These are phyloP conservation scores for Suaeda aralocaspica DNA, from an alignment of 148 eudicot species.

Conservation along the genomic window DNA sequence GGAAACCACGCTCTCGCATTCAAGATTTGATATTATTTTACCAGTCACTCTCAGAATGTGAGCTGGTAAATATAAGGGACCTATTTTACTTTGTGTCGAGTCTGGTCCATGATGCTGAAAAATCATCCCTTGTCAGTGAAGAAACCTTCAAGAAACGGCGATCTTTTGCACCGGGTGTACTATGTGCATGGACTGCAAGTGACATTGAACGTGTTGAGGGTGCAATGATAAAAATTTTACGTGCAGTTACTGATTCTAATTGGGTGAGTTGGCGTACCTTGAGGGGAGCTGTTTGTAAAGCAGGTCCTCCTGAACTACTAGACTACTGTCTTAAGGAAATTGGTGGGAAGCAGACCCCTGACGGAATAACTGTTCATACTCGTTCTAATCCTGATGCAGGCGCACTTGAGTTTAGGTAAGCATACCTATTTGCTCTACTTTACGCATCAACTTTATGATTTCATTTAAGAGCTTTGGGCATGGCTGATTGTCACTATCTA, in stretches of 20 bases:
- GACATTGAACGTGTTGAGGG: conserved; percentile 60
- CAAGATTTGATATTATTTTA: conserved; percentile 74
- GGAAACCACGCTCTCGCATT: conserved; percentile 63
- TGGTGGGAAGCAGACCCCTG: conserved; percentile 56
- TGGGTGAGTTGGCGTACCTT: conserved; percentile 92
- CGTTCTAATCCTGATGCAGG: conserved; percentile 65
- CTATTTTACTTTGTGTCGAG: conserved; percentile 58
- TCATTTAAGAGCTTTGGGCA: not conserved
- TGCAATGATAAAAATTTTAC: conserved; percentile 70
- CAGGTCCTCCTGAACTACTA: conserved; percentile 63
- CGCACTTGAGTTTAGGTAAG: conserved; percentile 73
- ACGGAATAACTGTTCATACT: conserved; percentile 53
- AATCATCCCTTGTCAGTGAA: conserved; percentile 26
- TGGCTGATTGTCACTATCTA: not conserved
- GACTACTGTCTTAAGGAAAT: conserved; percentile 86
- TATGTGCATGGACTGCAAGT: conserved; percentile 58
- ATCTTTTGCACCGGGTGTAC: conserved; percentile 37
- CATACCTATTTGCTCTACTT: no score
- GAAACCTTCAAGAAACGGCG: conserved; percentile 41
- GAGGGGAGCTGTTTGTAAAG: conserved; percentile 78
- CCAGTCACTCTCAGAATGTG: conserved; percentile 66
- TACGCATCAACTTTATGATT: not conserved
- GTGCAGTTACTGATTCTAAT: conserved; percentile 57
- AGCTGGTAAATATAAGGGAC: conserved; percentile 69
- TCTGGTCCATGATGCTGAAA: conserved; percentile 49